Base-by-base conservation (phyloP, 1,284 basidiomycete species). In the Rhodotorula mucilaginosa region DNA sequence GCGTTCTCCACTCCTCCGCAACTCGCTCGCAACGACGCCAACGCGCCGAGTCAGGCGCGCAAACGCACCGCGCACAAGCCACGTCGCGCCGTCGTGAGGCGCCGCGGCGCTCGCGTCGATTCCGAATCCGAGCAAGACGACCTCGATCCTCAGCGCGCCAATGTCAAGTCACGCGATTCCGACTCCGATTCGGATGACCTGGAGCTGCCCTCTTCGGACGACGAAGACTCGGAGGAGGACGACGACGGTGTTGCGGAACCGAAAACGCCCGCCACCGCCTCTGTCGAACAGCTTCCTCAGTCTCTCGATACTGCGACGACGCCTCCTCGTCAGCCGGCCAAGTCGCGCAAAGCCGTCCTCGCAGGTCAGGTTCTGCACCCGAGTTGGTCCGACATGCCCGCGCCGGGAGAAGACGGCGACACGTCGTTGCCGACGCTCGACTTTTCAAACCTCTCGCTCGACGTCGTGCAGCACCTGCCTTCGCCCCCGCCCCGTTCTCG, bases 361-460 rank as follows among this genome's bases (percentile, higher is more conserved):
- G 48, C 44, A 19, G 57, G 39, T 5, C 61, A n/a, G 48, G 34
- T 29, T 10, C 34, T 49, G 7, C 69, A 68, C 18, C 72, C 69
- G 23, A 86, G 87, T 77, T 92, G 90, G 90, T 88, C 89, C 13
- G 89, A 92, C 79, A 89, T 90, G 86, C 89, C 90, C 16, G 65
- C 68, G n/a, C 84, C 86, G n/a, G 88, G 88, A 64, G 88, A 90
- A 80, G 85, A 82, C 44, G 83, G 81, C 34, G 63, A 44, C 19
- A 84, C 87, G 73, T 88, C 86, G 6, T 83, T 92, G 10, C 90
- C 90, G 46, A 88, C 91, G 74, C 88, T 92, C 76, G 89, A 91
- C 76, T 92, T 91, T 78, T 85, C 86, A 64, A 88, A 91, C 67
- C 86, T 92, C 73, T 83, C 84, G 66, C 81, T 80, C 49, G 79